Percentiles rank a stretch among this genome's conserved stretches.
Evolutionary conservation across 2,329 filamentous ascomycete genomes (phyloP).

Genomic region (Bipolaris cookei): DNA sequence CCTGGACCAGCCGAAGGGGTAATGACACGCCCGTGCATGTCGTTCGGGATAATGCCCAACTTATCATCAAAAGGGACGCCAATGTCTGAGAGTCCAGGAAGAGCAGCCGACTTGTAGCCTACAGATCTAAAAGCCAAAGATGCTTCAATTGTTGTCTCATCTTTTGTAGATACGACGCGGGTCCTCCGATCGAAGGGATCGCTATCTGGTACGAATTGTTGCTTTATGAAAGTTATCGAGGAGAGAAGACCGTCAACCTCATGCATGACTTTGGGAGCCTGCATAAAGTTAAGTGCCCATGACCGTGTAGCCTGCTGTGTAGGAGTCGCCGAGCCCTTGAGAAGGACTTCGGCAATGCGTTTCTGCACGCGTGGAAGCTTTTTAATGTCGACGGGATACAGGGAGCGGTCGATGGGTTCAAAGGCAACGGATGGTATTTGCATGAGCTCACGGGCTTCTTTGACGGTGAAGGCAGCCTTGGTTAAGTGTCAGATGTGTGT

Average conservation of each 20-base stretch:
- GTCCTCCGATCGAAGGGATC: slow-evolving; percentile 60
- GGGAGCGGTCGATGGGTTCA: slow-evolving; percentile 66
- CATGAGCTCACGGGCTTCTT: slow-evolving; percentile 88
- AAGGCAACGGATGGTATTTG: slow-evolving; percentile 76
- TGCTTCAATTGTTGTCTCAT: slow-evolving; percentile 64
- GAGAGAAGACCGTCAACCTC: slow-evolving; percentile 62
- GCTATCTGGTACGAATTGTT: slow-evolving; percentile 42
- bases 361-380: slow-evolving; percentile 76
- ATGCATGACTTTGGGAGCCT: slow-evolving; percentile 76
- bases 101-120: slow-evolving; percentile 82
- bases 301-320: slow-evolving; percentile 63
- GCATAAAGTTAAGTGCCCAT: slow-evolving; percentile 86
- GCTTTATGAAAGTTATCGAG: slow-evolving; percentile 70
- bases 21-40: slow-evolving; percentile 76
- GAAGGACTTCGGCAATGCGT: slow-evolving; percentile 79
- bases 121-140: slow-evolving; percentile 89
- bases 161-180: slow-evolving; percentile 53
- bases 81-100: slow-evolving; percentile 75
- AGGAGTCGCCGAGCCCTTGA: slow-evolving; percentile 70
- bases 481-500: neutral
- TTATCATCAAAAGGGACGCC: slow-evolving; percentile 78
- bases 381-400: slow-evolving; percentile 72
- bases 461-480: slow-evolving; percentile 91
- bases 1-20: slow-evolving; percentile 47
- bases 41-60: slow-evolving; percentile 81